A percentile compares a stretch with the other conserved stretches of the same genome.
Conservation (phyloP, 768 basidiomycete genomes). For the Mycena capillaripes region DNA sequence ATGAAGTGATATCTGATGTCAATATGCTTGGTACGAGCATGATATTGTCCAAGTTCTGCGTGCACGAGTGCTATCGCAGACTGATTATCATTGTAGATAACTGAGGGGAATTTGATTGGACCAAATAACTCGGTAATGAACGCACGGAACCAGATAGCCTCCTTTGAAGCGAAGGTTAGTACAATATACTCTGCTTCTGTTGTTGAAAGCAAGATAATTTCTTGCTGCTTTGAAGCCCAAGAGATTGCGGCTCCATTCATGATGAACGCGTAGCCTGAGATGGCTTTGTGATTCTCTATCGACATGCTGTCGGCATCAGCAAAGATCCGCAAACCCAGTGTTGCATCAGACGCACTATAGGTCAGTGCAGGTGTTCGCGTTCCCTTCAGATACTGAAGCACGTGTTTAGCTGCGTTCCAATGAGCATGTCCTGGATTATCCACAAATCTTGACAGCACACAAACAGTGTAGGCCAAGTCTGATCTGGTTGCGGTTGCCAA, state of each 20-base stretch:
- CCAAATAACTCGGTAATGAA: not conserved
- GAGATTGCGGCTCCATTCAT: conserved; percentile 5
- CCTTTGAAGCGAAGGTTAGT: not conserved
- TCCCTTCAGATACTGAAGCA: too few species aligned
- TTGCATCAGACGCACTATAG: not conserved
- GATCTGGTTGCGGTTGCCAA: not conserved
- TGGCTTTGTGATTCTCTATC: conserved; percentile 6
- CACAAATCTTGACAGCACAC: conserved; percentile 8
- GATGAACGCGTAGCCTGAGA: conserved; percentile 2
- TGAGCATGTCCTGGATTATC: conserved; percentile 9
- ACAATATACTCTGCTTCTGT: conserved; percentile 8
- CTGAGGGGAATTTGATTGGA: not conserved
- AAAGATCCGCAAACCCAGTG: too few species aligned
- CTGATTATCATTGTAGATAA: conserved; percentile 22
- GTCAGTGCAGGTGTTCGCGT: conserved; percentile 6
- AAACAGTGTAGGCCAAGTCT: not conserved
- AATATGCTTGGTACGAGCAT: conserved; percentile 22
- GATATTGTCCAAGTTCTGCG: conserved; percentile 18
- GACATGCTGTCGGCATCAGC: conserved; percentile 15
- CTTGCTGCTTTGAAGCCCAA: too few species aligned
- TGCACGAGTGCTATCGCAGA: conserved; percentile 6
- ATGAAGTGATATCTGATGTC: conserved; percentile 17
- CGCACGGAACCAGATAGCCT: not conserved
- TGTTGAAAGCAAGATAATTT: too few species aligned
- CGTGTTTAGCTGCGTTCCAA: conserved; percentile 21